Base-by-base conservation (phyloP, 108 stramenopile species). In the Nitzschia inconspicua region DNA sequence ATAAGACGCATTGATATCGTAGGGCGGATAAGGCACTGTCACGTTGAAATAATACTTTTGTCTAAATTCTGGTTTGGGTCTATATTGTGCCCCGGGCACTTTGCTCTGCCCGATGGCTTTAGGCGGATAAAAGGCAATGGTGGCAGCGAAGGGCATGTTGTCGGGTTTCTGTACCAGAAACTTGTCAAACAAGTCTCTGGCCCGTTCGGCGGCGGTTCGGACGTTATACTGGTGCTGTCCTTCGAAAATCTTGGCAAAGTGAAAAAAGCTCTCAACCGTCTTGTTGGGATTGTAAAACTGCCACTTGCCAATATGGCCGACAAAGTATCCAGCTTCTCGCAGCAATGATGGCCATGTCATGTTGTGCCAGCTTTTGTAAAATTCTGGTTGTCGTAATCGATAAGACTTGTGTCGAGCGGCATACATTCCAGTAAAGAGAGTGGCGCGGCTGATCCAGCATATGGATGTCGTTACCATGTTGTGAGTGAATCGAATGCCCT, bases 101-200 rank as follows among this genome's bases (percentile, higher is more conserved):
- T 14, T 16, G n/a, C 44, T 28, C 25, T 30, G n/a, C 2, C 60
- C 69, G 2, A 82, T 66, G 26, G 87, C 70, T 51, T 88, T 79
- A 7, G 88, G 78, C 1, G 88, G 77, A 77, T 83, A 85, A 41
- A 85, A 89, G 20, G 79, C 77, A 14, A 86, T 82, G 24, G 77
- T 81, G 10, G 86, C 40, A 34, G 76, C 72, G 61, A 85, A 89
- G 2, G 80, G 80, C 42, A 61, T 78, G 18, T 72, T 54, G 36
- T 68, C 74, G 16, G 78, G 61, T 24, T 83, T 61, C 8, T 73
- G 43, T 1, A 34, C 27, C 25, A 85, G 54, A 66, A 84, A 85
- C 3, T 75, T 56, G 48, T 82, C 86, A 39, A 14, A 14, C n/a
- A 39, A 1, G 0, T 70, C 65, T 13, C 56, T 72, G 57, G 76